Evolutionary conservation across 305 asterid genomes (phyloP).

Genomic region (Fraxinus baroniana): DNA sequence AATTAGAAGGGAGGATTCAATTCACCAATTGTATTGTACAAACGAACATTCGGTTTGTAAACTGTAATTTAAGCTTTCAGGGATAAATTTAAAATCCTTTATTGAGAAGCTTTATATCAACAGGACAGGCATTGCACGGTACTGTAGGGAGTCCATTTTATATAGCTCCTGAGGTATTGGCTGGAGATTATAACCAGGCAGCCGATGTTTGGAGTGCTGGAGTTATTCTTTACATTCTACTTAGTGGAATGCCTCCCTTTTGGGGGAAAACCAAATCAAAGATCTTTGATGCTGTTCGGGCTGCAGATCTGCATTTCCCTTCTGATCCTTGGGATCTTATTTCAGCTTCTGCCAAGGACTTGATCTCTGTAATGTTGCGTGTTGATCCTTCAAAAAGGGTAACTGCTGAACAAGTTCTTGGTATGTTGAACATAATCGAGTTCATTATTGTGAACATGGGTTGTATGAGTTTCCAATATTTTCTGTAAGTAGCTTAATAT

Average conservation of each 20-base stretch:
- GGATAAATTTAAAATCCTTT: neutral
- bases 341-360: conserved; percentile 50
- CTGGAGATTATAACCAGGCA: conserved; percentile 52
- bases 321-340: conserved; percentile 48
- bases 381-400: conserved; percentile 47
- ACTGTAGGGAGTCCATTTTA: conserved; percentile 66
- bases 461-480: neutral
- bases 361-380: conserved; percentile 49
- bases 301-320: conserved; percentile 49
- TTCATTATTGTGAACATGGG: neutral
- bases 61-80: neutral
- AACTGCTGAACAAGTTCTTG: conserved; percentile 51
- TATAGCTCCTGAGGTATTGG: conserved; percentile 64
- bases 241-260: conserved; percentile 67
- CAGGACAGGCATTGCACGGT: conserved; percentile 51
- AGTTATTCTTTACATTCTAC: conserved; percentile 60
- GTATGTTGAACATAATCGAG: conserved; percentile 26
- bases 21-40: neutral
- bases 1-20: neutral
- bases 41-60: neutral
- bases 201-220: conserved; percentile 79
- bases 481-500: neutral
- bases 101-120: conserved; percentile 17
- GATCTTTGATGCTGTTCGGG: conserved; percentile 58
- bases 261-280: conserved; percentile 64